These are phyloP conservation scores for Neurospora crassa DNA, from an alignment of 2,329 filamentous ascomycete species.

Conservation along the genomic window DNA sequence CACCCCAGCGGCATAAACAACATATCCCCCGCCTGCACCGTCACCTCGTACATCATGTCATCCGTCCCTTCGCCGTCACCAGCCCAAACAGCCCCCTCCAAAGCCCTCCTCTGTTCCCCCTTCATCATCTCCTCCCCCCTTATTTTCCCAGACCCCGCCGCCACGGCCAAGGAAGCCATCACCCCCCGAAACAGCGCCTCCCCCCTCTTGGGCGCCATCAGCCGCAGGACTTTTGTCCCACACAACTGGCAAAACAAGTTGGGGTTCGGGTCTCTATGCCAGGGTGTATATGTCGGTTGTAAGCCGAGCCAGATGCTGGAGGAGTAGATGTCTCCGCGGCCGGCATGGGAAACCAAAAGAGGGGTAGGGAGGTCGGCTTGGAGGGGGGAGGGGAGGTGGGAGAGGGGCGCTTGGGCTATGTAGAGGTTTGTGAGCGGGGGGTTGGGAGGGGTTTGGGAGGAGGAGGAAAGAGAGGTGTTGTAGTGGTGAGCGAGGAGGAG, in stretches of 20 bases:
- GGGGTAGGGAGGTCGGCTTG: constrained; percentile 60
- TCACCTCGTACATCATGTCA: constrained; percentile 36
- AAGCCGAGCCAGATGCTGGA: constrained; percentile 83
- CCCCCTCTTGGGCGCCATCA: constrained; percentile 58
- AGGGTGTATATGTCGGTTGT: constrained; percentile 78
- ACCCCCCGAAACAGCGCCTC: constrained; percentile 50
- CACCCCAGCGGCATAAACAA: constrained; percentile 74
- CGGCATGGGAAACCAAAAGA: constrained; percentile 48
- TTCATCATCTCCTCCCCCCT: constrained; percentile 88
- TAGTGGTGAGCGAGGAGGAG: constrained; percentile 49
- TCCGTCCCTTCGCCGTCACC: constrained; percentile 13
- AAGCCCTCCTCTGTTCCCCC: constrained; percentile 54
- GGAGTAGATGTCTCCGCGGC: constrained; percentile 76
- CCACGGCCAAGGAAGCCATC: constrained; percentile 28
- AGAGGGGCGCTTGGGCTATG: constrained; percentile 71
- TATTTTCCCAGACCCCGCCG: constrained; percentile 33
- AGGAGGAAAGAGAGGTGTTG: constrained; percentile 25
- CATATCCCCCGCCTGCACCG: constrained; percentile 55
- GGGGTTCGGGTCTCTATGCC: constrained; percentile 89
- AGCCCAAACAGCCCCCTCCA: constrained; percentile 66
- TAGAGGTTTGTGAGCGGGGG: constrained; percentile 48
- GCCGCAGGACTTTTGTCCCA: constrained; percentile 61
- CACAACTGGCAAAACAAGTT: constrained; percentile 84
- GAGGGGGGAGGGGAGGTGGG: constrained; percentile 54
- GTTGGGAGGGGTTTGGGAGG: neutral